A percentile compares a stretch with the other conserved stretches of the same genome.
Evolutionary conservation across 495 filamentous ascomycete species (phyloP).

Genomic region (Ascobolus immersus): DNA sequence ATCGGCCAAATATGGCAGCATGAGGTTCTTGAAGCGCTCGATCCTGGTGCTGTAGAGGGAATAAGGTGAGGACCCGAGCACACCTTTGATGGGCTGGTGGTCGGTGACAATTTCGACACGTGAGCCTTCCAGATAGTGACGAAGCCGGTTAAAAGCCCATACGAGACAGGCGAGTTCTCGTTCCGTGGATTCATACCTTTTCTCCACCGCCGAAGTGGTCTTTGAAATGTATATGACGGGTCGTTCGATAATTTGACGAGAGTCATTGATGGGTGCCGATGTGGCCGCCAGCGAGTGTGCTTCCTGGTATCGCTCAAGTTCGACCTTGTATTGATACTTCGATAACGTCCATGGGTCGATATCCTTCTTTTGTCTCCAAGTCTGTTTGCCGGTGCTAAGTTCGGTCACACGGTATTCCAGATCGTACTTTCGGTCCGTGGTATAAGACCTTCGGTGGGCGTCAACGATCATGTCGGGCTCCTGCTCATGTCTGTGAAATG

Average conservation of each 20-base stretch:
- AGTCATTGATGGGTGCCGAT: no score
- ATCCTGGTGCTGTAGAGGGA: not conserved
- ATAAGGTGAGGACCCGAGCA: not conserved
- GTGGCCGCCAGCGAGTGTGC: no score
- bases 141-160: constrained; percentile 2
- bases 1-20: not conserved
- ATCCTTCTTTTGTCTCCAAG: no score
- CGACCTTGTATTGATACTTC: no score
- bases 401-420: no score
- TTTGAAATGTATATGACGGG: constrained; percentile 2
- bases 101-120: not conserved
- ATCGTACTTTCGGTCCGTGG: no score
- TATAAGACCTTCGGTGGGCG: no score
- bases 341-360: no score
- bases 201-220: not conserved
- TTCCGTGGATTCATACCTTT: not conserved
- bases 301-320: no score
- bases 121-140: constrained; percentile 1
- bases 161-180: not conserved
- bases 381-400: no score
- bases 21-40: not conserved
- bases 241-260: not conserved
- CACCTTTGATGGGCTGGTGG: not conserved
- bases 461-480: no score
- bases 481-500: no score